Conservation (phyloP, 2,329 filamentous ascomycete genomes). For the Drechslera avenae region DNA sequence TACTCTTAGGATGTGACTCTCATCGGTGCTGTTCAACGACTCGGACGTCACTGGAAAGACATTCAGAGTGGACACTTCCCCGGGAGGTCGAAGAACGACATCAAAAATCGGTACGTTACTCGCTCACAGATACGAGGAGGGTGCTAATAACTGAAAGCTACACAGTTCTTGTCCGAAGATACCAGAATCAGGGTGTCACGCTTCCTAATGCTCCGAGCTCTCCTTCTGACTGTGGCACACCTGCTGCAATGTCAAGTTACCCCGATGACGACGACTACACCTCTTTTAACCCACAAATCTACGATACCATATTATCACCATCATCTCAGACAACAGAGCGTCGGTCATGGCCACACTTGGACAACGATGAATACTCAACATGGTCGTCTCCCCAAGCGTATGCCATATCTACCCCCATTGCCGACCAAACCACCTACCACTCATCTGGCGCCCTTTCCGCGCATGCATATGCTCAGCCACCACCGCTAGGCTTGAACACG, state of each 20-base stretch:
- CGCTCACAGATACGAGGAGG: neutral
- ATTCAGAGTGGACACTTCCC: constrained; percentile 45
- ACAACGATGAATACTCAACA: constrained; percentile 24
- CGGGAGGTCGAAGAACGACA: constrained; percentile 46
- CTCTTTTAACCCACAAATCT: constrained; percentile 18
- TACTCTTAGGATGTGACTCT: constrained; percentile 34
- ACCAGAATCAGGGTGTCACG: constrained; percentile 37
- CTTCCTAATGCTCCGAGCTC: constrained; percentile 31
- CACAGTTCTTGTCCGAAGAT: constrained; percentile 39
- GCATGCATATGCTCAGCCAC: constrained; percentile 21
- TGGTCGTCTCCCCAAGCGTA: constrained; percentile 35
- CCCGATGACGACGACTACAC: constrained; percentile 28
- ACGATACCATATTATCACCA: constrained; percentile 25
- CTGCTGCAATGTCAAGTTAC: constrained; percentile 15
- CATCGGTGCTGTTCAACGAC: constrained; percentile 38
- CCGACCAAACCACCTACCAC: constrained; percentile 14
- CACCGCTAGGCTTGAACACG: constrained; percentile 10
- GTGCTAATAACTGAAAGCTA: constrained; percentile 23
- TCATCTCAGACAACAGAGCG: constrained; percentile 25
- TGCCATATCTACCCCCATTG: constrained; percentile 12
- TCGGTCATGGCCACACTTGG: constrained; percentile 29
- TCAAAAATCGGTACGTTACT: constrained; percentile 46
- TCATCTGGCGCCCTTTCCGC: constrained; percentile 10
- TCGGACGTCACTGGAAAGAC: constrained; percentile 49
- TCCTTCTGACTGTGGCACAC: constrained; percentile 26